Evolutionary conservation across 2,329 filamentous ascomycete species (phyloP), one percentile per base, ranked within the genome.

Genomic region (Beauveria varroae): DNA sequence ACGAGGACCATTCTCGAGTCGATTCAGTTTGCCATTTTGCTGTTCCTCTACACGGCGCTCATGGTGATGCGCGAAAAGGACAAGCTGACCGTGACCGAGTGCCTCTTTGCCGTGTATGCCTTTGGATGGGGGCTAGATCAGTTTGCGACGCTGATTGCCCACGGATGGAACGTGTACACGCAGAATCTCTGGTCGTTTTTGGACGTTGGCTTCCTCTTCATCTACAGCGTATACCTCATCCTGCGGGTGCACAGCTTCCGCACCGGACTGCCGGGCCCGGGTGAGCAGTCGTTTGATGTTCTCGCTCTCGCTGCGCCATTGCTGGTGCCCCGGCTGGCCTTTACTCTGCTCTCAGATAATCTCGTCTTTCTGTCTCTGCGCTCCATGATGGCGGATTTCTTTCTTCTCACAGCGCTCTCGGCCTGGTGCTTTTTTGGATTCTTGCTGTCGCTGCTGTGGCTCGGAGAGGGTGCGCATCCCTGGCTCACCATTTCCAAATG

Each of bases 181-280:
- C 90, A 96, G 71, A 93, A 95, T 67, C 76, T 96, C 3, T 96
- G 91, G 91, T 91, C 90, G 0, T 95, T 96, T 68, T 81, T 96
- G 18, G 91, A 95, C 70, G 86, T 93, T 52, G 85, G 85, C 5
- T 96, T 93, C 68, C 82, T 86, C n/a, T 67, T 80, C 47, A 87
- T 95, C 37, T 95, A 90, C 70, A 77, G 81, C 67, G 74, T 80
- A 18, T 95, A 93, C 71, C 76, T 92, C 7, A 71, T 82, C 30
- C 72, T 93, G 37, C 87, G 91, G 5, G 74, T 91, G 16, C 83
- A 88, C 67, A 87, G 87, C 37, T 82, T 84, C 72, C 75, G 78
- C 12, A 78, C 74, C 1, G 79, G 74, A 3, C 75, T 80, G 9
- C 66, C 78, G 3, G 78, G 75, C 3, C 74, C 78, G 3, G 83